Conservation (phyloP, 345 rosid species). For the Conringia planisiliqua region DNA sequence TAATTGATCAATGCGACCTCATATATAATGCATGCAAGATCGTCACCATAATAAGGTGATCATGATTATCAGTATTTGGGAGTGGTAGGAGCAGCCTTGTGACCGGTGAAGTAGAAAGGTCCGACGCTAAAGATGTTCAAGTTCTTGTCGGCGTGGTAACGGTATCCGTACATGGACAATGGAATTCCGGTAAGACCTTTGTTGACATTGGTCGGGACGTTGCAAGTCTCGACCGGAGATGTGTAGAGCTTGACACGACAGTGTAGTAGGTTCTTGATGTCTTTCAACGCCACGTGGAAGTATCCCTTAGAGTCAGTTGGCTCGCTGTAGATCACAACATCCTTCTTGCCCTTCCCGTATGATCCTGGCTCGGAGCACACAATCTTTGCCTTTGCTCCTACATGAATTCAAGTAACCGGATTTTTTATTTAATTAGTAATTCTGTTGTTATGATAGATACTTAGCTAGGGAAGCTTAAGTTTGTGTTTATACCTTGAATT, state of each 20-base stretch:
- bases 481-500: conserved; percentile 38
- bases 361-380: conserved; percentile 40
- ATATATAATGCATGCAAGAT: background rate
- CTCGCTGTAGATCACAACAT: conserved; percentile 38
- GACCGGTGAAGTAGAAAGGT: conserved; percentile 38
- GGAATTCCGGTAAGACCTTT: conserved; percentile 50
- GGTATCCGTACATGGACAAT: conserved; percentile 38
- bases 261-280: conserved; percentile 27
- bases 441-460: background rate
- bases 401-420: background rate
- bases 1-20: background rate
- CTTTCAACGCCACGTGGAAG: conserved; percentile 38
- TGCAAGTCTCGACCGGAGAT: conserved; percentile 46
- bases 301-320: conserved; percentile 49
- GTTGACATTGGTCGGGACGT: conserved; percentile 47
- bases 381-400: conserved; percentile 51
- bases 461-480: background rate
- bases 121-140: conserved; percentile 41
- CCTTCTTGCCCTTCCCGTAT: conserved; percentile 38
- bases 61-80: conserved; percentile 25
- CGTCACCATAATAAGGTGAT: background rate
- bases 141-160: conserved; percentile 35
- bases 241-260: conserved; percentile 52
- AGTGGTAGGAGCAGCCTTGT: conserved; percentile 23
- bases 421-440: background rate